Percentiles rank a stretch among this genome's conserved stretches.
phyloP scores from a whole-genome alignment of 2,329 filamentous ascomycete species.

The Septoria linicola region DNA sequence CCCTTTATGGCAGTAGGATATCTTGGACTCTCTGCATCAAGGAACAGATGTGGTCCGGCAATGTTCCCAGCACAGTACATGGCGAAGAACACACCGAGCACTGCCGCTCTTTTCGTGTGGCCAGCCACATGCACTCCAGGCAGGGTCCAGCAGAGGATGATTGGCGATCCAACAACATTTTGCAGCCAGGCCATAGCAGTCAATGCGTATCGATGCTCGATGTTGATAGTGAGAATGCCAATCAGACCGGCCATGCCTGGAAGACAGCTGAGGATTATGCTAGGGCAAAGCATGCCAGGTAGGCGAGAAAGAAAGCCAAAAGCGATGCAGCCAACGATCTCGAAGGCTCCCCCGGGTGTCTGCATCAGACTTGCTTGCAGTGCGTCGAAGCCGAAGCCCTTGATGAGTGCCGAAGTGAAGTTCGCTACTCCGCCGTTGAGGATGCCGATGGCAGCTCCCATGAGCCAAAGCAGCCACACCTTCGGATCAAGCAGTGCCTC shows the following conservation, averaged over 20 bases:
- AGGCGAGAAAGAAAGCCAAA: slow-evolving; percentile 16
- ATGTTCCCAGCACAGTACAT: slow-evolving; percentile 64
- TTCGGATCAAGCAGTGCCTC: slow-evolving; percentile 59
- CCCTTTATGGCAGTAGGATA: slow-evolving; percentile 52
- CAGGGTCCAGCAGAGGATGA: slow-evolving; percentile 27
- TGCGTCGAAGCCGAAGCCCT: slow-evolving; percentile 56
- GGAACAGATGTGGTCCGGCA: slow-evolving; percentile 63
- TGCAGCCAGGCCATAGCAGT: slow-evolving; percentile 27
- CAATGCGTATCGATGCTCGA: slow-evolving; percentile 22
- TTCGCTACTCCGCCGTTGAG: slow-evolving; percentile 43
- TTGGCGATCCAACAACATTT: slow-evolving; percentile 23
- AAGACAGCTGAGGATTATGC: slow-evolving; percentile 22
- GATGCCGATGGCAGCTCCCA: slow-evolving; percentile 41
- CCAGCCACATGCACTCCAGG: slow-evolving; percentile 41
- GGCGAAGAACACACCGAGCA: slow-evolving; percentile 63
- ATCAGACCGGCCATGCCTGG: slow-evolving; percentile 26
- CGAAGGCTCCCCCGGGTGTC: slow-evolving; percentile 46
- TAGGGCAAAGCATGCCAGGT: slow-evolving; percentile 15
- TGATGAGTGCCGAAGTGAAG: slow-evolving; percentile 23
- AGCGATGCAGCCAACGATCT: slow-evolving; percentile 20
- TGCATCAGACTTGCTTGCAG: slow-evolving; percentile 64
- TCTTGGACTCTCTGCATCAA: slow-evolving; percentile 54
- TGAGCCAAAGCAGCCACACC: slow-evolving; percentile 55
- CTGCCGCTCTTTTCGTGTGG: slow-evolving; percentile 63
- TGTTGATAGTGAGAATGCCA: slow-evolving; percentile 24